A percentile compares a stretch with the other conserved stretches of the same genome.
Conservation (phyloP, 345 rosid species). For the Bretschneidera sinensis region DNA sequence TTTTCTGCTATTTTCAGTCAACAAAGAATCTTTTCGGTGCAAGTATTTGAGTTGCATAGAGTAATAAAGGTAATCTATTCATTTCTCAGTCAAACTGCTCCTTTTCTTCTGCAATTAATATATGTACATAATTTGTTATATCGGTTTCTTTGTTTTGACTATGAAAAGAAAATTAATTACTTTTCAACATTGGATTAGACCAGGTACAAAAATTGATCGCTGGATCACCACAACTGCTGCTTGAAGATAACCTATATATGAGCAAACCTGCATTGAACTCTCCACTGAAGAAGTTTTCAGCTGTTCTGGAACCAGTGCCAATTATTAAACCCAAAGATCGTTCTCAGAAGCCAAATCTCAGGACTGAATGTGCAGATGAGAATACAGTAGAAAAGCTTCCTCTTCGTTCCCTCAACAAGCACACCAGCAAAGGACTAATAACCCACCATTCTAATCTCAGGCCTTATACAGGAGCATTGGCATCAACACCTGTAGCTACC, state of each 20-base stretch:
- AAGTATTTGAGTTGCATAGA: constrained; percentile 86
- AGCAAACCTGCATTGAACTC: constrained; percentile 10
- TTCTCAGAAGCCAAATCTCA: too few species aligned
- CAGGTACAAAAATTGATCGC: constrained; percentile 73
- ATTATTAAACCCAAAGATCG: constrained; percentile 17
- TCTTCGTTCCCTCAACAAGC: constrained; percentile 27
- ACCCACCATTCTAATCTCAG: constrained; percentile 19
- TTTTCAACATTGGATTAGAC: constrained; percentile 12
- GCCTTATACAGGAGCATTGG: constrained; percentile 19
- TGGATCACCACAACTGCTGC: constrained; percentile 46
- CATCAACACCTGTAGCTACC: constrained; percentile 17
- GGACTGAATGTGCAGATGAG: constrained; percentile 37
- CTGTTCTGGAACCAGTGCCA: constrained; percentile 20
- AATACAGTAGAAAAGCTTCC: constrained; percentile 41
- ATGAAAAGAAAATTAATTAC: constrained; percentile 5
- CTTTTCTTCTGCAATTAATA: not conserved
- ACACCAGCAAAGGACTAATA: constrained; percentile 28
- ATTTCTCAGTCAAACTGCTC: constrained; percentile 8
- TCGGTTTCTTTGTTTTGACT: constrained; percentile 6
- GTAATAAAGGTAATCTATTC: constrained; percentile 52
- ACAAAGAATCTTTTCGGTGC: constrained; percentile 60
- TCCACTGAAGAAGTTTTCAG: constrained; percentile 28
- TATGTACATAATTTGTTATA: constrained; percentile 1
- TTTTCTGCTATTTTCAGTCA: constrained; percentile 50
- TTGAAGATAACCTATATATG: constrained; percentile 29